Evolutionary conservation across 2,329 filamentous ascomycete genomes (phyloP), one percentile per base, ranked within the genome.

Genomic region (Xylaria multiplex): DNA sequence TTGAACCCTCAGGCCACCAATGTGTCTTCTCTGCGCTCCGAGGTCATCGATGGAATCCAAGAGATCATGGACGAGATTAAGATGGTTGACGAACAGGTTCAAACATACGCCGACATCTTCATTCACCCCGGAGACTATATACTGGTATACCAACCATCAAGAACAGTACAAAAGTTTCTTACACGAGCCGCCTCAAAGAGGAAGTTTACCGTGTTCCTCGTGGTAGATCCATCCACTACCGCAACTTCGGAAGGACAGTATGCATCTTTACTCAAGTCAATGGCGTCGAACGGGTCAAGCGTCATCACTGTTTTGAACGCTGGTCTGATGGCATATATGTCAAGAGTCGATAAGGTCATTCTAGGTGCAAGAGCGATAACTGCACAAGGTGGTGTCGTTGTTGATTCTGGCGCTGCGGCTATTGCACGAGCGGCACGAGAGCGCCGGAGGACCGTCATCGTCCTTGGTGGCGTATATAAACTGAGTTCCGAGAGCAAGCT

Each of bases 61-160:
- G 96, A 99, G 78, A 93, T 99, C 66, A 92, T 97, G 78, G 96
- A 99, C 76, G 96, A 99, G 80, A 90, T 99, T 63, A 91, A 91
- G 70, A 91, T 95, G 76, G 93, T 93, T 7, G 96, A 97, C 76
- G 93, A 97, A 75, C 93, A 97, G 79, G 96, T 99, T 73, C 92
- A 95, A 1, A 88, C 89, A 24, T 91, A 93, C 70, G 92, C 94
- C 2, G 91, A 97, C 69, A 92, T 96, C 54, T 92, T 97, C 78
- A 97, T 99, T 70, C 93, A 97, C 77, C 92, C 93, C 1, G 93
- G 95, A 76, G 95, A 99, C 79, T 91, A 94, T 72, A 92, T 99
- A 69, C 87, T 99, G 68, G 94, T 94, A 8, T 91, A 97, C 77
- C 92, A 92, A 50, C 93, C 93, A 1, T 95, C 93, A 0, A 86